Evolutionary conservation across 495 filamentous ascomycete species (phyloP).

Genomic region (Aspergillus affinis): DNA sequence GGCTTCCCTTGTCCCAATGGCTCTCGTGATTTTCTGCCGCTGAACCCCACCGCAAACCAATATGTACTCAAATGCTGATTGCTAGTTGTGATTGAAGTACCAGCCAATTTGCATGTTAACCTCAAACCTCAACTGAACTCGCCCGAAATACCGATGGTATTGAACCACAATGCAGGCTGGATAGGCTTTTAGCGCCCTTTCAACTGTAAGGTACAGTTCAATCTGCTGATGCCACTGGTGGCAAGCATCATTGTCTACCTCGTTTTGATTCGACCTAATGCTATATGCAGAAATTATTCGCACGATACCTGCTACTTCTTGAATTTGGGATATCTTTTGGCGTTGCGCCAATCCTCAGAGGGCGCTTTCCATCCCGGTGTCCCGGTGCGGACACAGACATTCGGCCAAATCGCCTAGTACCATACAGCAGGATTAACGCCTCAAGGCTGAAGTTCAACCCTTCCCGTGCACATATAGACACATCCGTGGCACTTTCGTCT

Average conservation of each 20-base stretch:
- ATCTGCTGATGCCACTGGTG: background rate
- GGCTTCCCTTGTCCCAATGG: background rate
- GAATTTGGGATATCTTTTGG: background rate
- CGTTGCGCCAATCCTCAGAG: background rate
- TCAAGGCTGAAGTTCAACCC: background rate
- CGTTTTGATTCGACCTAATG: background rate
- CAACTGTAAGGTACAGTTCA: conserved; percentile 10
- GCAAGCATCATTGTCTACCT: background rate
- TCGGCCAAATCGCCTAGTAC: background rate
- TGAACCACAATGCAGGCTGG: conserved; percentile 21
- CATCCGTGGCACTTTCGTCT: no score
- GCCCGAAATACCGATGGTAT: conserved; percentile 11
- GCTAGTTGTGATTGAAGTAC: conserved; percentile 17
- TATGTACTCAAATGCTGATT: conserved; percentile 17
- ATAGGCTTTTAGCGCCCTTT: conserved; percentile 12
- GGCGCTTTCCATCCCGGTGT: no score
- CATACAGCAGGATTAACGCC: background rate
- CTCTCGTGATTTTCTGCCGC: background rate
- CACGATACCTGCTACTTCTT: background rate
- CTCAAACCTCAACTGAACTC: conserved; percentile 10
- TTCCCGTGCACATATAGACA: background rate
- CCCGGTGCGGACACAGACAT: background rate
- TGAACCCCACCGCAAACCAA: background rate
- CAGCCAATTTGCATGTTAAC: conserved; percentile 8
- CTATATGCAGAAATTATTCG: background rate